phyloP scores from a whole-genome alignment of 805 yeast species.

The Candida endomychidarum region DNA sequence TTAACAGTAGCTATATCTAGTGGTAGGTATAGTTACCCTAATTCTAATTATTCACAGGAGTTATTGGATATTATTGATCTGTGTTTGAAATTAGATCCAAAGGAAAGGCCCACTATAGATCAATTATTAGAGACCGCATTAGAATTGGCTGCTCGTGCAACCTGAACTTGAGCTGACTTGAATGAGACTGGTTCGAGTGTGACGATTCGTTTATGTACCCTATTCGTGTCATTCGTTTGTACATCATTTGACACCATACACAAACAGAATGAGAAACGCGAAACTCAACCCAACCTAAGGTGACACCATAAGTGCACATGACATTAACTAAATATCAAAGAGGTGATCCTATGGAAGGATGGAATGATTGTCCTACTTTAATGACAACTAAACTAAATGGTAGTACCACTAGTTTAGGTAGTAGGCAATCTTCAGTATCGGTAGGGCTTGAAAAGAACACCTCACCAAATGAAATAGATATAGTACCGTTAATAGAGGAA shows the following conservation, averaged over 20 bases:
- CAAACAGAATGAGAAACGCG: not conserved
- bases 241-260: too few relatives aligned
- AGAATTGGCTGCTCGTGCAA: constrained; percentile 26
- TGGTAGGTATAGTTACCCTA: constrained; percentile 63
- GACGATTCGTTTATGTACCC: too few relatives aligned
- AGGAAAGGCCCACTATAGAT: constrained; percentile 62
- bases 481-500: constrained; percentile 11
- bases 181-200: too few relatives aligned
- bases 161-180: too few relatives aligned
- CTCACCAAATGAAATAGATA: constrained; percentile 1
- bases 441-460: not conserved
- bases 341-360: constrained; percentile 47
- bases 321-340: constrained; percentile 34
- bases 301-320: too few relatives aligned
- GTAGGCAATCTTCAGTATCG: not conserved
- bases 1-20: constrained; percentile 70
- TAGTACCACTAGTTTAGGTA: constrained; percentile 7
- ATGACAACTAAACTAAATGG: constrained; percentile 16
- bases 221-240: too few relatives aligned
- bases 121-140: constrained; percentile 54
- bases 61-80: constrained; percentile 54
- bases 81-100: constrained; percentile 66
- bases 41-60: constrained; percentile 52
- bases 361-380: constrained; percentile 61
- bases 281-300: too few relatives aligned